Evolutionary conservation across 1,284 basidiomycete species (phyloP).

Genomic region (Phylloboletellus chloephorus): DNA sequence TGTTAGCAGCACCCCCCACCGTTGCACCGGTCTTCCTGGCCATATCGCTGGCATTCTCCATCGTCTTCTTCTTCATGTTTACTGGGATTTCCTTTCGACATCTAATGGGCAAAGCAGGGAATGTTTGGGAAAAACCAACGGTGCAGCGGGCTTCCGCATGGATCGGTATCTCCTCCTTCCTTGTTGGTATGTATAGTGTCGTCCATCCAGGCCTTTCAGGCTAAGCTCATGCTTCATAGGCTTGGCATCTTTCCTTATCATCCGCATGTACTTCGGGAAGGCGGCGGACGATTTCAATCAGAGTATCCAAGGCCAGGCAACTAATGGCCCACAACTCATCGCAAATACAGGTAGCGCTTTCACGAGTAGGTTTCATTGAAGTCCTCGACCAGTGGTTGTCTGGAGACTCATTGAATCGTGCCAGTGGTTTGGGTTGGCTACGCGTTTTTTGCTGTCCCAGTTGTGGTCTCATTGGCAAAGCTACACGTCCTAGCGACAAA

Average conservation of each 20-base stretch:
- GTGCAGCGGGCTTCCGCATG: constrained; percentile 61
- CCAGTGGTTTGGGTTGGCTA: constrained; percentile 75
- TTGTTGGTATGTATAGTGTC: constrained; percentile 48
- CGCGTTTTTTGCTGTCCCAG: constrained; percentile 65
- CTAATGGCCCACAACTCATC: constrained; percentile 51
- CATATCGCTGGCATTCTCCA: constrained; percentile 52
- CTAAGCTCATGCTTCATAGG: constrained; percentile 35
- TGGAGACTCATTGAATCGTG: constrained; percentile 5
- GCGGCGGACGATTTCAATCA: constrained; percentile 71
- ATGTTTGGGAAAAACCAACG: constrained; percentile 50
- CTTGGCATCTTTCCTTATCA: constrained; percentile 62
- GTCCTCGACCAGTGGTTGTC: constrained; percentile 3
- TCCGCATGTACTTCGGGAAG: constrained; percentile 78
- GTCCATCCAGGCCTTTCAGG: neutral
- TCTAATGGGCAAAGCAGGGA: constrained; percentile 51
- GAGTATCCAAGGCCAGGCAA: constrained; percentile 48
- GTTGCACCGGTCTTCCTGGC: constrained; percentile 62
- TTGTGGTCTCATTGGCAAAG: constrained; percentile 66
- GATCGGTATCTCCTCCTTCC: constrained; percentile 69
- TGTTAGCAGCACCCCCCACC: constrained; percentile 56
- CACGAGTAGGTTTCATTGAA: constrained; percentile 49
- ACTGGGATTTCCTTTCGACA: constrained; percentile 62
- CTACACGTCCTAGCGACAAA: constrained; percentile 53
- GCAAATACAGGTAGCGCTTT: constrained; percentile 69
- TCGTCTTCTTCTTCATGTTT: constrained; percentile 65